Percentiles rank a stretch among this genome's conserved stretches.
These are phyloP conservation scores for Sporothrix phasma DNA, from an alignment of 2,329 filamentous ascomycete genomes.

Conservation along the genomic window DNA sequence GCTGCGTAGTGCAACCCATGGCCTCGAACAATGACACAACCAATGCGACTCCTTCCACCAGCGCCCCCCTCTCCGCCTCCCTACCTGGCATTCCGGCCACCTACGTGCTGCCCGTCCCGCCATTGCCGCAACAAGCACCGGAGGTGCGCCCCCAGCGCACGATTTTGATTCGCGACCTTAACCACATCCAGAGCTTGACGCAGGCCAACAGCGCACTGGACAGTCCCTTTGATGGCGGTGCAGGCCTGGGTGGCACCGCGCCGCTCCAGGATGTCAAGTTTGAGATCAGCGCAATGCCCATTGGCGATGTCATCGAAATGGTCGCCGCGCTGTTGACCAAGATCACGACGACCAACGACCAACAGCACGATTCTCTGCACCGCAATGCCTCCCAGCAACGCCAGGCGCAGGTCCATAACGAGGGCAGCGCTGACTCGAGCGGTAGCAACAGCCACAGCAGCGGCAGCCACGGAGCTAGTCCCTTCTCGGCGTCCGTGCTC, in stretches of 20 bases:
- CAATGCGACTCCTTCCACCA: slow-evolving; percentile 4
- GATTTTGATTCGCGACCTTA: slow-evolving; percentile 78
- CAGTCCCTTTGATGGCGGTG: slow-evolving; percentile 37
- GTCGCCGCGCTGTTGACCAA: slow-evolving; percentile 92
- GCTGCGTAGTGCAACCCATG: neutral
- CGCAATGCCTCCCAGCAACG: slow-evolving; percentile 53
- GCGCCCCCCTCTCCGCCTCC: neutral
- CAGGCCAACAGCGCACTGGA: slow-evolving; percentile 59
- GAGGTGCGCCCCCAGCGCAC: slow-evolving; percentile 37
- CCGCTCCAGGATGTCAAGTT: slow-evolving; percentile 56
- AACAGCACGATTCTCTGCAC: slow-evolving; percentile 85
- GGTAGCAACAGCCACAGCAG: slow-evolving; percentile 20
- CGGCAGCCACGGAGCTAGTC: slow-evolving; percentile 40
- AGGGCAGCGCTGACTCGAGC: slow-evolving; percentile 20
- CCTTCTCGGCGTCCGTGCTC: slow-evolving; percentile 58
- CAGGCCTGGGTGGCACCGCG: slow-evolving; percentile 40
- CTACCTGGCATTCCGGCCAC: neutral
- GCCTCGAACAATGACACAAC: slow-evolving; percentile 20
- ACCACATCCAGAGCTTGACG: slow-evolving; percentile 83
- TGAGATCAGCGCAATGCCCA: slow-evolving; percentile 96
- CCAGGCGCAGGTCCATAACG: slow-evolving; percentile 27
- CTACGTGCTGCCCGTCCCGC: slow-evolving; percentile 21
- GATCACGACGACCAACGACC: slow-evolving; percentile 92
- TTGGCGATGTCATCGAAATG: slow-evolving; percentile 97
- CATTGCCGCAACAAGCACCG: slow-evolving; percentile 21